Evolutionary conservation across 257 asterid genomes (phyloP), one percentile per base, ranked within the genome.

Genomic region (Coffea eugenioides): DNA sequence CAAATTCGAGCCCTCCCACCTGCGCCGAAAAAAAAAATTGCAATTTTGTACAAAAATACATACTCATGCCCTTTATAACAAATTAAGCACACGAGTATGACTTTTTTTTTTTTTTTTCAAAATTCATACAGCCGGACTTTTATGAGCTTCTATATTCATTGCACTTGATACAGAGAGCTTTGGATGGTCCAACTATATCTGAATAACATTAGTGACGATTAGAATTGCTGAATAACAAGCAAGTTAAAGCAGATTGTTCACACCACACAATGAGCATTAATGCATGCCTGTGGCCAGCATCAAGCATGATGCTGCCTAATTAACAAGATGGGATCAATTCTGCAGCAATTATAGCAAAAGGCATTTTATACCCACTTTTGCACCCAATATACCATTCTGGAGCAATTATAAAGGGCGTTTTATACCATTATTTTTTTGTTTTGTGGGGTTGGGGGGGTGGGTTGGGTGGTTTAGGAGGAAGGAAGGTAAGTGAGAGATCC

Each of bases 291-390:
- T 75, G 73, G 54, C 57, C 67, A 74, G 66, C 81, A 62, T 21
- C 51, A 34, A 65, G 23, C 71, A 77, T 70, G 76, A 84, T 82
- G 57, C 57, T 14, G 20, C 57, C 20, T 52, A 52, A 52, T 52
- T 52, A 52, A 12, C 15, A 12, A 14, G 15, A 16, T 3, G 5
- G 57, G 57, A 52, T 4, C 20, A 51, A 51, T 52, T 52, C 3
- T 52, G 57, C 20, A 52, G 4, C 15, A 52, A 16, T 52, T 52
- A 52, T 52, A 12, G 57, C 15, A 3, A 52, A 12, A 1, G 15
- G 57, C 15, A 52, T 52, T 25, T 10, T 39, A 9, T 36, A 31
- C 18, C 11, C 20, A 52, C 6, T 52, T 52, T 52, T 52, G 57
- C 3, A 52, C 57, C 14, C 12, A 52, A 52, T 49, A 49, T 49